Evolutionary conservation across 2,329 filamentous ascomycete genomes (phyloP).

Genomic region (Daldinia sp.): DNA sequence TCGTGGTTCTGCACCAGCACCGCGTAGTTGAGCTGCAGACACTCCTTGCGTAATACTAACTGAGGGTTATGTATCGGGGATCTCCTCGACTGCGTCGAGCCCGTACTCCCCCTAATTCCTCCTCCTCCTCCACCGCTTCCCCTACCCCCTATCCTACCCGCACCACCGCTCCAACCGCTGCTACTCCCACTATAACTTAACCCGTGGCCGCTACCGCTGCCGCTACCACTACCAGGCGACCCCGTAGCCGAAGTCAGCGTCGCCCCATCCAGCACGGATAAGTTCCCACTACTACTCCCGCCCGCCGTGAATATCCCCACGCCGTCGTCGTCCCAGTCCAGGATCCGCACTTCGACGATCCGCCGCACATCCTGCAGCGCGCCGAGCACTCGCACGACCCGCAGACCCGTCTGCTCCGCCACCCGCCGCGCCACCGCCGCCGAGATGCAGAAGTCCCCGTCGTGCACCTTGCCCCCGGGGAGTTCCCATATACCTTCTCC

Average conservation of each 20-base stretch:
- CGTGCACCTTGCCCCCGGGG: slow-evolving; percentile 47
- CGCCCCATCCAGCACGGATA: slow-evolving; percentile 19
- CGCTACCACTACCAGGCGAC: background rate
- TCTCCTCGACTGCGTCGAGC: slow-evolving; percentile 12
- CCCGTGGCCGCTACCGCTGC: background rate
- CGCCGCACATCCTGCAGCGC: slow-evolving; percentile 44
- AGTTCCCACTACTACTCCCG: background rate
- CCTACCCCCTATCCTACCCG: background rate
- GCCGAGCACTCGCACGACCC: slow-evolving; percentile 44
- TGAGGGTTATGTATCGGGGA: slow-evolving; percentile 35
- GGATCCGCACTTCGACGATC: slow-evolving; percentile 36
- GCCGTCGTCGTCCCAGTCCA: slow-evolving; percentile 42
- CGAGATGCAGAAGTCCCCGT: slow-evolving; percentile 49
- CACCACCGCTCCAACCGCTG: slow-evolving; percentile 5
- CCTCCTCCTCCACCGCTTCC: background rate
- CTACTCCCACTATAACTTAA: background rate
- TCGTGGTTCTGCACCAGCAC: slow-evolving; percentile 49
- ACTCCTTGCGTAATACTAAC: slow-evolving; percentile 33
- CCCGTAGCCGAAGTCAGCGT: slow-evolving; percentile 19
- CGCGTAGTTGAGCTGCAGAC: slow-evolving; percentile 48
- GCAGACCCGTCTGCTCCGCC: slow-evolving; percentile 44
- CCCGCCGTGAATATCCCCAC: slow-evolving; percentile 26
- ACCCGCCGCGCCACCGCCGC: slow-evolving; percentile 48
- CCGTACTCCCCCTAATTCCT: background rate
- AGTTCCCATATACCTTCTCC: slow-evolving; percentile 43